Evolutionary conservation across 2,329 filamentous ascomycete genomes (phyloP).

Genomic region (Pyrenochaeta sp.): DNA sequence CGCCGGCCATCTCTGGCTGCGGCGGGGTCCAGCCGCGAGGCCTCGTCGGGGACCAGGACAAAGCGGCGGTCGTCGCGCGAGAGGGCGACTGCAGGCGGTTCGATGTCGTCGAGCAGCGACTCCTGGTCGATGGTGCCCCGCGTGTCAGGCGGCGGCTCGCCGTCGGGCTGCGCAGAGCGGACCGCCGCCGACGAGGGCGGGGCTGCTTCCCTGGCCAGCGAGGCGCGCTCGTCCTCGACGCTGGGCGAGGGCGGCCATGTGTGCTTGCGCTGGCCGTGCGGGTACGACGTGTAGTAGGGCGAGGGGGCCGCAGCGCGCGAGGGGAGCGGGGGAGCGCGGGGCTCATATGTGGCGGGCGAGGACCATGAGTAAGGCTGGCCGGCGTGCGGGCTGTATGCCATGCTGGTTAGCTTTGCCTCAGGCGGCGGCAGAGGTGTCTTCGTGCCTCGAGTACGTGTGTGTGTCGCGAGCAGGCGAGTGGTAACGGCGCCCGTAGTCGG

Average conservation of each 20-base stretch:
- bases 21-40: slow-evolving; percentile 4
- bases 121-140: slow-evolving; percentile 73
- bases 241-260: slow-evolving; percentile 67
- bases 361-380: slow-evolving; percentile 25
- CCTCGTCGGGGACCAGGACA: slow-evolving; percentile 59
- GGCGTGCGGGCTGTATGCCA: slow-evolving; percentile 29
- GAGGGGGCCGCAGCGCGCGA: slow-evolving; percentile 22
- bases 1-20: slow-evolving; percentile 25
- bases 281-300: slow-evolving; percentile 24
- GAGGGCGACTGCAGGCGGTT: slow-evolving; percentile 34
- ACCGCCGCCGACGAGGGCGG: slow-evolving; percentile 49
- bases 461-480: slow-evolving; percentile 30
- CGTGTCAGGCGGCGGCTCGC: slow-evolving; percentile 66
- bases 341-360: slow-evolving; percentile 41
- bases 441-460: slow-evolving; percentile 29
- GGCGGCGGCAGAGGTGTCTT: slow-evolving; percentile 21
- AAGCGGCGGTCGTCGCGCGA: slow-evolving; percentile 70
- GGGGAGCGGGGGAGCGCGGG: slow-evolving; percentile 35
- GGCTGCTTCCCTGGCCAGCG: slow-evolving; percentile 70
- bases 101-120: slow-evolving; percentile 70
- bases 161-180: slow-evolving; percentile 40
- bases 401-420: slow-evolving; percentile 26
- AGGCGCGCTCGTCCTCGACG: slow-evolving; percentile 72
- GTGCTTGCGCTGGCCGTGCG: too few relatives aligned
- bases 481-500: slow-evolving; percentile 34